Evolutionary conservation across 805 yeast genomes (phyloP), one percentile per base, ranked within the genome.

Genomic region (Candida wancherniae): DNA sequence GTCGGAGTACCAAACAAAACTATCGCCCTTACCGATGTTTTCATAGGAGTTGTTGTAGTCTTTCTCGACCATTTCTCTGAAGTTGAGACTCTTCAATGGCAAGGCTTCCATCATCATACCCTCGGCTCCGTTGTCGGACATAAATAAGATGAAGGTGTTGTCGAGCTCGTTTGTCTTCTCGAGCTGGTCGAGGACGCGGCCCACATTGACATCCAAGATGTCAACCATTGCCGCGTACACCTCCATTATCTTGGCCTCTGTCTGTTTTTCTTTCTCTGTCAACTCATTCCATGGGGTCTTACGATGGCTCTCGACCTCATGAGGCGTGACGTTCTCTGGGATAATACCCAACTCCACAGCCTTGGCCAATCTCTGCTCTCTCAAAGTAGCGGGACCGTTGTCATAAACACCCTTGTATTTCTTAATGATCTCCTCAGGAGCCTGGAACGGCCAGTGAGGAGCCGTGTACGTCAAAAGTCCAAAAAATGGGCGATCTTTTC

Each of bases 391-490:
- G 2, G 78, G 78, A 2, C 80, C 80, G 6, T 53, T 57, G 37
- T 66, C 67, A 42, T 71, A 69, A 6, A 51, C 38, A 4, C 75
- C 75, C 32, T 59, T 58, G 47, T 75, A 72, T 36, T 73, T 71
- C 4, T 51, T 61, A 29, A 73, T 58, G 6, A 58, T 47, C 5
- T 68, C 69, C 28, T 51, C 50, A 5, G 79, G 79, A 1, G 81
- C 81, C 50, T 75, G 81, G 44, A 66, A 63, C 8, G 82, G 82
- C 81, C 82, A 76, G 46, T 75, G 81, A 3, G 81, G 82, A 1
- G 82, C 81, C 4, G 80, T 73, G 43, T 71, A 75, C 5, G 80
- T 75, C 34, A 76, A 53, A 15, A 60, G 51, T 3, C 76, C 74
- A 34, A 74, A 70, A 39, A 71, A 75, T 7, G 81, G 81, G 42